Base-by-base conservation (phyloP, 345 rosid genomes). In the Brassica incana region DNA sequence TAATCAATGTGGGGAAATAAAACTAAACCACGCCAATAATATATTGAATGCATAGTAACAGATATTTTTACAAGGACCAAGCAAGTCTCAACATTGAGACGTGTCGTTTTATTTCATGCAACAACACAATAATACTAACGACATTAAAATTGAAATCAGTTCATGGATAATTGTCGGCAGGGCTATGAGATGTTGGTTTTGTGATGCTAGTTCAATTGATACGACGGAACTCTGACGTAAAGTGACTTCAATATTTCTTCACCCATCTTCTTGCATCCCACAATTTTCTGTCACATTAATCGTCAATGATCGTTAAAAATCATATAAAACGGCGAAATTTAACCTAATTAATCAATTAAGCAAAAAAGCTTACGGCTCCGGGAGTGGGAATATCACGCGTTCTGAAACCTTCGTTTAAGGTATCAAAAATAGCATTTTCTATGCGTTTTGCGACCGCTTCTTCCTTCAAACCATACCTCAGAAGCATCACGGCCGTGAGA, bases 351-450 rank as follows among this genome's bases (percentile, higher is more conserved):
- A 12, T 45, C 52, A 45, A 0, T 52, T 16, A 16, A 18, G 20
- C 52, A 45, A 18, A 18, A 1, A 56, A 23, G 25, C 25, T 23
- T 23, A 59, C 62, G 27, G 62, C 29, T 58, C 62, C 62, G 0
- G 62, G 29, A 58, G 62, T 58, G 62, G 62, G 62, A 58, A 58
- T 58, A 5, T 58, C 62, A 58, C 62, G 62, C 12, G 62, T 58
- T 58, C 62, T 18, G 62, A 58, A 58, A 7, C 62, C 62, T 58
- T 58, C 10, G 62, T 20, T 58, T 58, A 58, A 20, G 29, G 62
- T 58, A 58, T 58, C 62, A 20, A 58, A 18, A 58, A 58, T 58
- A 58, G 62, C 62, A 4, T 58, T 18, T 58, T 58, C 61, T 16
- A 56, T 56, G 61, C 61, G 61, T 16, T 56, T 7, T 56, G 61